Conservation (phyloP, 2,329 filamentous ascomycete species). For the Penicillium sp. region DNA sequence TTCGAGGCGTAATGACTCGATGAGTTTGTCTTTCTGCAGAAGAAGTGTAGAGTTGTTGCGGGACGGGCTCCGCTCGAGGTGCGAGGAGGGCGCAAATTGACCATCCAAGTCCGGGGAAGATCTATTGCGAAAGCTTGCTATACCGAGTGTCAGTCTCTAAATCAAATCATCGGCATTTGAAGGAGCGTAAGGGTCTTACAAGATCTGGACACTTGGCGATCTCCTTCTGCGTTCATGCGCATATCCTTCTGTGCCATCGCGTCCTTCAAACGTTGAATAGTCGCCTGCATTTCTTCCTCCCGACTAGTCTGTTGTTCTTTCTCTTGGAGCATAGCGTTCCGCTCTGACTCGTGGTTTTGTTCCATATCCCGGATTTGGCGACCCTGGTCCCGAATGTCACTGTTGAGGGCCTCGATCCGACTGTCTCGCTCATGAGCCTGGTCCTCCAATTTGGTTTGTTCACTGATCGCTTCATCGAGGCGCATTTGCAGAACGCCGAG, state of each 20-base stretch:
- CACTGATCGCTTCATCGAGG: constrained; percentile 77
- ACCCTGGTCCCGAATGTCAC: constrained; percentile 78
- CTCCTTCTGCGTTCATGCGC: constrained; percentile 50
- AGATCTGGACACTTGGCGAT: constrained; percentile 51
- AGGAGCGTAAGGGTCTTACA: constrained; percentile 40
- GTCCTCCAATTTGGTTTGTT: constrained; percentile 86
- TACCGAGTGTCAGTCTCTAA: constrained; percentile 19
- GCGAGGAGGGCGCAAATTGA: constrained; percentile 83
- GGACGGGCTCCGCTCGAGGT: constrained; percentile 82
- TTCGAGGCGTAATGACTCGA: constrained; percentile 87
- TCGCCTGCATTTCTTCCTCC: constrained; percentile 85
- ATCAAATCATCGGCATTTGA: neutral
- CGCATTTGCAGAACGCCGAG: constrained; percentile 78
- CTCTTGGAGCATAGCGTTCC: constrained; percentile 81
- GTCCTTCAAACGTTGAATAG: constrained; percentile 90
- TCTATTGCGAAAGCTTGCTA: constrained; percentile 51
- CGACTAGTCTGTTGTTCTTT: constrained; percentile 81
- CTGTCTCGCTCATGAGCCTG: constrained; percentile 82
- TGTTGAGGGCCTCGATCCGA: constrained; percentile 73
- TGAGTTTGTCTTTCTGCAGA: constrained; percentile 93
- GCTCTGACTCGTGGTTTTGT: constrained; percentile 86
- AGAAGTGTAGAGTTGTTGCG: constrained; percentile 85
- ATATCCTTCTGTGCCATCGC: constrained; percentile 72
- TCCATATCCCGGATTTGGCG: constrained; percentile 89
- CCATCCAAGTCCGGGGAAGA: constrained; percentile 66